Evolutionary conservation across 2,329 filamentous ascomycete species (phyloP).

Genomic region (Chaetomium olivaceum): DNA sequence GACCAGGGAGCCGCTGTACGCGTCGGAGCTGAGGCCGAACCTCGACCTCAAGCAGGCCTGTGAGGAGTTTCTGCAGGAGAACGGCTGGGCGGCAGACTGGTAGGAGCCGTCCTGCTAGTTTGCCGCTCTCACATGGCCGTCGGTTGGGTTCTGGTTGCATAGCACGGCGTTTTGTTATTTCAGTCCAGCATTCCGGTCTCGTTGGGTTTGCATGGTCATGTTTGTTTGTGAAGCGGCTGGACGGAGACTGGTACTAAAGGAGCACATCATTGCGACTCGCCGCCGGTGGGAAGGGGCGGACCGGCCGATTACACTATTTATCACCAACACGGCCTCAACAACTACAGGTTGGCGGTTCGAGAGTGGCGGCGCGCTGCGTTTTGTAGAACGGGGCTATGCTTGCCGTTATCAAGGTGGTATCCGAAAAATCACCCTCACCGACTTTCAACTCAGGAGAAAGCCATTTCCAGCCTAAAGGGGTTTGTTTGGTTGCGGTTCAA

Average conservation of each 20-base stretch:
- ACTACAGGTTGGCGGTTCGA: not conserved
- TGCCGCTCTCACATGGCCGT: not conserved
- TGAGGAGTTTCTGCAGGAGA: constrained; percentile 79
- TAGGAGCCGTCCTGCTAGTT: constrained; percentile 40
- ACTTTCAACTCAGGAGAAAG: not conserved
- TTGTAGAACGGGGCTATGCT: no score
- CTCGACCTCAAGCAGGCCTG: constrained; percentile 78
- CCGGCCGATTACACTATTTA: not conserved
- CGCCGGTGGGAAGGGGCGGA: not conserved
- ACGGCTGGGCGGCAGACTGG: constrained; percentile 94
- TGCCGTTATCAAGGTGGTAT: not conserved
- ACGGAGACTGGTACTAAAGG: not conserved
- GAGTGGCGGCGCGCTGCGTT: not conserved
- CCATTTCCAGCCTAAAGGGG: not conserved
- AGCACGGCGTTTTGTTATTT: constrained; percentile 3
- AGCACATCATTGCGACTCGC: not conserved
- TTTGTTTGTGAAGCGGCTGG: not conserved
- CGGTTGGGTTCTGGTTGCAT: not conserved
- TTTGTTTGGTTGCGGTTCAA: not conserved
- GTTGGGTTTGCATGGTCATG: not conserved
- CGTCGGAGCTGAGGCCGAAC: constrained; percentile 76
- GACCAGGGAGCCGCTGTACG: constrained; percentile 71
- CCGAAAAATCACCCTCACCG: not conserved
- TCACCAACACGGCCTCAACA: not conserved
- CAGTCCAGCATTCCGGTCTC: not conserved